Base-by-base conservation (phyloP, 345 rosid species). In the Ricinus communis region DNA sequence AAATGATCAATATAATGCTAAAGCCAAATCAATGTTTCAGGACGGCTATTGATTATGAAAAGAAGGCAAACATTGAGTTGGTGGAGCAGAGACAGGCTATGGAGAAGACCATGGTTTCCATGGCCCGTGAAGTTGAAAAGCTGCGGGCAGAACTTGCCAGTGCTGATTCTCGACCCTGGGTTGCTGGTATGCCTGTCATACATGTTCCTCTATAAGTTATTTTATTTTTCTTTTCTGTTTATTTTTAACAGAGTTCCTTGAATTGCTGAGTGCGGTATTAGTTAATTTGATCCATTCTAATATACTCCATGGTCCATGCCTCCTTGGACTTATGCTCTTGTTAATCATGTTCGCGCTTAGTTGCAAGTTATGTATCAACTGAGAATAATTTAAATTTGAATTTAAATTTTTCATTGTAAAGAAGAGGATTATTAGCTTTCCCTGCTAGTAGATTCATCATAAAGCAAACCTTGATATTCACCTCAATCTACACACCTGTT, bases 121-220 rank as follows among this genome's bases (percentile, higher is more conserved):
- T 95, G 99, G 99, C 99, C 8, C 96, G 99, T 14, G 99, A 95
- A 80, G 97, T 95, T 72, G 99, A 95, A 78, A 92, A 88, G 82
- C 83, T 92, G 62, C 87, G 94, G 21, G 98, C 97, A 61, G 98
- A 92, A 75, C 88, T 88, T 60, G 73, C 90, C 43, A 81, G 76
- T 72, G 73, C 79, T 73, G 91, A 87, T 81, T 74, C 84, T 73
- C 89, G 96, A 75, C 74, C 89, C 28, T 88, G 91, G 96, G 85
- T 75, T 71, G 80, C 85, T 77, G 92, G 97, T 95, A 87, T 65
- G 80, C 60, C 62, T 61, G 15, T 51, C 62, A 62, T 55, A 6
- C 40, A 27, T 60, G 56, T 68, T 55, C 22, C 8, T 38, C 25
- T 45, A 27, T 36, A 66, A 67, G 45, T 54, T 22, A 53, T 5